These are phyloP conservation scores for Petasospora fabianii DNA, from an alignment of 1,139 yeast genomes.

Conservation along the genomic window DNA sequence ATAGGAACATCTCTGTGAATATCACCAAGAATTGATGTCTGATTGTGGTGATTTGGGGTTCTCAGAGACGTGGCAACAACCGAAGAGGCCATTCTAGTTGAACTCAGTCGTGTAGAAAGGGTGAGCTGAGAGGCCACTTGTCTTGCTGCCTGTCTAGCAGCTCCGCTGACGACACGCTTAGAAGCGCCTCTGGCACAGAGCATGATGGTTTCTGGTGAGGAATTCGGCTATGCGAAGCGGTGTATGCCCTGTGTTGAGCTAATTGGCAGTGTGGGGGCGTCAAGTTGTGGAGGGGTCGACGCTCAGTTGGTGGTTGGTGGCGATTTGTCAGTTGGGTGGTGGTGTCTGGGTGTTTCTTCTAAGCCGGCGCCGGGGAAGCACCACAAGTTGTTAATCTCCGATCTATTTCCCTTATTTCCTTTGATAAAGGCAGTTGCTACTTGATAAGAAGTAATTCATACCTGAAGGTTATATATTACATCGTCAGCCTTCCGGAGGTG, in stretches of 20 bases:
- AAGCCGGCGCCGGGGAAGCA: neutral
- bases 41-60: neutral
- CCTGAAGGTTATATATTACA: too few species aligned
- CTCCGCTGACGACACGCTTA: conserved; percentile 3
- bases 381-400: too few species aligned
- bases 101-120: neutral
- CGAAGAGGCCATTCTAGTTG: conserved; percentile 10
- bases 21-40: conserved; percentile 1
- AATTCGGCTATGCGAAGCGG: too few species aligned
- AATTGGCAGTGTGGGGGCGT: neutral
- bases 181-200: conserved; percentile 7
- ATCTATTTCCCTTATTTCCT: too few species aligned
- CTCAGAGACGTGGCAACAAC: neutral
- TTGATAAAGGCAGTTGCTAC: too few species aligned
- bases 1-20: conserved; percentile 14
- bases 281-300: neutral
- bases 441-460: too few species aligned
- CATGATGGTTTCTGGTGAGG: conserved; percentile 3
- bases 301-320: conserved; percentile 7
- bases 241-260: too few species aligned
- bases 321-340: conserved; percentile 9
- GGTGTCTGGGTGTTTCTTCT: conserved; percentile 16
- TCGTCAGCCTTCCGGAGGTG: too few species aligned
- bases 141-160: conserved; percentile 3
- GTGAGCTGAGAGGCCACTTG: conserved; percentile 4